Base-by-base conservation (phyloP, 805 yeast genomes). In the Zygosaccharomyces bisporus region DNA sequence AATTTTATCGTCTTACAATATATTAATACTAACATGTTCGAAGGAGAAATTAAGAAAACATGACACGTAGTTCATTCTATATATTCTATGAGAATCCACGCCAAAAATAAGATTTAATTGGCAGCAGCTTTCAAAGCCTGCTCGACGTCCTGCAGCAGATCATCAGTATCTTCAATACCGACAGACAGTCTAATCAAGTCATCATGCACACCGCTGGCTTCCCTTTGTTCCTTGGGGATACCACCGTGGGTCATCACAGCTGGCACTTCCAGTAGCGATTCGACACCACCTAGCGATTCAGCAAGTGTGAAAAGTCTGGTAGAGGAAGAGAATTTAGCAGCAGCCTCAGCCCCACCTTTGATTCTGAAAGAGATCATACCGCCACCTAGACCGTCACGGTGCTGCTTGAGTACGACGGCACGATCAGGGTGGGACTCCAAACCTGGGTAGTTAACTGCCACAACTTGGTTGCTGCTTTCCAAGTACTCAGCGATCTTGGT, bases 221-320 rank as follows among this genome's bases (percentile, higher is more conserved):
- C 91, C 69, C 95, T 80, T 57, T 79, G 81, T 43, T 72, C 86
- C 63, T 74, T 72, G 60, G 93, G 88, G 65, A 86, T 86, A 63
- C 95, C 95, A 44, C 91, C 93, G 59, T 86, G 95, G 57, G 95
- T 86, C 95, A 86, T 86, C 46, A 80, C 79, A 37, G 95, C 93
- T 33, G 95, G 96, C 39, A 87, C 90, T 69, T 87, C 95, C 53
- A 85, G 70, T 59, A 86, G 73, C 6, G 90, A 81, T 71, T 87
- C 95, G 51, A 87, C 81, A 55, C 95, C 95, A 54, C 96, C 96
- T 50, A 87, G 76, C 16, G 95, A 86, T 71, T 88, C 95, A 45
- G 95, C 95, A 60, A 87, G 73, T 16, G 93, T 81, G 74, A 87
- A 87, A 49, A 85, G 63, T 70, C 82, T 78, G 51, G 95, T 85